Evolutionary conservation across 139 green algal genomes (phyloP), one percentile per base, ranked within the genome.

Genomic region (Chlorella sorokiniana): DNA sequence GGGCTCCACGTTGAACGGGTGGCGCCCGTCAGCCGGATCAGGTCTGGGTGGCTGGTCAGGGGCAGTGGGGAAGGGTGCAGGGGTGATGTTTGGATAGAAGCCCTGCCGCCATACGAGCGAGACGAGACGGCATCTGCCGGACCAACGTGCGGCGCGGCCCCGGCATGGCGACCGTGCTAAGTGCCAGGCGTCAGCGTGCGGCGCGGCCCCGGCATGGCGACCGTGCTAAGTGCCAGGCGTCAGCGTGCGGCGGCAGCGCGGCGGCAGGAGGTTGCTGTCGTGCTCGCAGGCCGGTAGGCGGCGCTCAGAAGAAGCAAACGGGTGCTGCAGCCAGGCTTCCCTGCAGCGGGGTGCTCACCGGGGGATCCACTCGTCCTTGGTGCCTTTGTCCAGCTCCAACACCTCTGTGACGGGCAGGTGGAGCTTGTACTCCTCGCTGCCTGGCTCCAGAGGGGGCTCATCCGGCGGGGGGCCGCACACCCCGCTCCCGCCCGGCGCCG

Each of bases 1-100:
- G 23, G 97, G 91, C 90, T 99, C 97, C 85, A 90, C 95, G 91
- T 99, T 99, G 84, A 99, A 94, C 0, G 97, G 97, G 85, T 99
- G 97, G 25, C 94, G 83, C 7, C 94, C 0, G 96, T 98, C 4
- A 98, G 92, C 40, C 96, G 93, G 64, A 99, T 85, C 35, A 99
- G 92, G 9, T 92, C 87, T 2, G 91, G 87, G 76, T 99, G 94
- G 20, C 69, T 85, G 68, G 33, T 0, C 0, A 20, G 16, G 29
- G 27, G 41, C 38, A n/a, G 38, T 37, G n/a, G 42, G 31, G 52
- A 84, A 81, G 51, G 89, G 85, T 23, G 42, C 10, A 27, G 22
- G 9, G 69, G 41, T 27, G 27, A 27, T 44, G 42, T 25, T 5
- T 33, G 64, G 64, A 6, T 23, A 41, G 62, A 69, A 7, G 62